Conservation (phyloP, 2,329 filamentous ascomycete species). For the Stemphylium vesicarium region DNA sequence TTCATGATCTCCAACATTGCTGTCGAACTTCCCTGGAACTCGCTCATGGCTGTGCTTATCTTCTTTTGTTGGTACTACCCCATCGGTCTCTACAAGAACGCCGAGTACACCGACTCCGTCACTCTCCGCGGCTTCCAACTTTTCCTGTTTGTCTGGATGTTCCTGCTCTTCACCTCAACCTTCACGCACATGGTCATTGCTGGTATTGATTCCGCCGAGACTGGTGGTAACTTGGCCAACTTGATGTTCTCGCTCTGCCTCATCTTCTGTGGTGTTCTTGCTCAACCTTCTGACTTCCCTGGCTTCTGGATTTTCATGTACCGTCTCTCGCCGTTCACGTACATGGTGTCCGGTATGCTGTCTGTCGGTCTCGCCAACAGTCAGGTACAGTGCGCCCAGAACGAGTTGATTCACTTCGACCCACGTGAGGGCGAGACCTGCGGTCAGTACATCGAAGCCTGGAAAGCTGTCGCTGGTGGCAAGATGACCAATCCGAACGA, state of each 20-base stretch:
- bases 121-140: constrained; percentile 76
- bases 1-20: constrained; percentile 85
- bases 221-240: constrained; percentile 76
- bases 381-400: constrained; percentile 67
- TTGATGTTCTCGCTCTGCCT: constrained; percentile 74
- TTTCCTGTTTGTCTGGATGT: constrained; percentile 76
- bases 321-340: constrained; percentile 80
- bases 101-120: constrained; percentile 65
- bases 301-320: constrained; percentile 88
- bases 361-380: constrained; percentile 73
- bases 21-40: constrained; percentile 86
- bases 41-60: constrained; percentile 75
- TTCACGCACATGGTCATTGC: constrained; percentile 82
- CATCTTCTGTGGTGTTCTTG: constrained; percentile 78
- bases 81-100: constrained; percentile 76
- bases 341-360: constrained; percentile 76
- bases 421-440: constrained; percentile 60
- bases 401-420: constrained; percentile 72
- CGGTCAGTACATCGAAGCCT: constrained; percentile 47
- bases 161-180: constrained; percentile 81
- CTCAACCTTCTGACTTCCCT: constrained; percentile 66
- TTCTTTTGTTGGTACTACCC: constrained; percentile 88
- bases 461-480: constrained; percentile 42
- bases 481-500: constrained; percentile 45
- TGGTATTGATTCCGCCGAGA: constrained; percentile 75